Evolutionary conservation across 2,329 filamentous ascomycete species (phyloP).

Genomic region (Geosmithia morbida): DNA sequence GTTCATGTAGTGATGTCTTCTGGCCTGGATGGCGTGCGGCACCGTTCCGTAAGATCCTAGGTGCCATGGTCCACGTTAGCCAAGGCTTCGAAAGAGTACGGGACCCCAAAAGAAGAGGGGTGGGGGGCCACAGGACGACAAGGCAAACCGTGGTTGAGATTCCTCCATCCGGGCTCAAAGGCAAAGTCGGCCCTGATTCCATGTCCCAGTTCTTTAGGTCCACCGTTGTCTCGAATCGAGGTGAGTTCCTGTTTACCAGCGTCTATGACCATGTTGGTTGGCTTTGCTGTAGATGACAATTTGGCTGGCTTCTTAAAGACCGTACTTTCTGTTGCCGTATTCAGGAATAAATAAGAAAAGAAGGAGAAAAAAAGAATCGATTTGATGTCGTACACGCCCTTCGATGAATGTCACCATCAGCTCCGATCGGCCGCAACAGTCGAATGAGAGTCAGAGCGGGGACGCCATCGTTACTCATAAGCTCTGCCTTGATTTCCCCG

Average conservation of each 20-base stretch:
- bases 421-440: too few species aligned
- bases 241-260: neutral
- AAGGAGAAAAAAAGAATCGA: too few species aligned
- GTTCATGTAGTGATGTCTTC: constrained; percentile 51
- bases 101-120: too few species aligned
- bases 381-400: too few species aligned
- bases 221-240: neutral
- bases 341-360: too few species aligned
- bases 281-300: too few species aligned
- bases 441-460: too few species aligned
- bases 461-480: too few species aligned
- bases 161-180: constrained; percentile 52
- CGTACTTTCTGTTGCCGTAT: too few species aligned
- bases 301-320: too few species aligned
- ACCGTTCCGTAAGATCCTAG: constrained; percentile 71
- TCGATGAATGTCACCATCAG: too few species aligned
- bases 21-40: constrained; percentile 45
- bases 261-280: neutral
- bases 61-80: neutral
- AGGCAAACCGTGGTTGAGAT: constrained; percentile 63
- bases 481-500: too few species aligned
- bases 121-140: neutral
- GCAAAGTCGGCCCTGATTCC: constrained; percentile 38
- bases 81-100: neutral
- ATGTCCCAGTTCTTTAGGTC: neutral